Conservation (phyloP, 1,284 basidiomycete species). For the Ganoderma lucidum region DNA sequence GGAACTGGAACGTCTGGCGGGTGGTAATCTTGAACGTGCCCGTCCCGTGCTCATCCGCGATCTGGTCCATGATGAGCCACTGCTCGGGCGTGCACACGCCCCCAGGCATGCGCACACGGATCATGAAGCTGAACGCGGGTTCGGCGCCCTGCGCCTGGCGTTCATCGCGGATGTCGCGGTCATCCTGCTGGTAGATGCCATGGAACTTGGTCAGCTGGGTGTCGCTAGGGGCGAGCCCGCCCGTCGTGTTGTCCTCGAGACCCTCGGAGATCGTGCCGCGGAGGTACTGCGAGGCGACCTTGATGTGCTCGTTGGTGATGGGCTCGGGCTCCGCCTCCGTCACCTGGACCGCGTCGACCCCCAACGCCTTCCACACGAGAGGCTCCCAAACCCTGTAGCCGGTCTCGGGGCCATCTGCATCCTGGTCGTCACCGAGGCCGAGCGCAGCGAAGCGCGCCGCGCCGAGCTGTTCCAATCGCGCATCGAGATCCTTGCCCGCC, state of each 20-base stretch:
- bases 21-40: constrained; percentile 98
- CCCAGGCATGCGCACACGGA: constrained; percentile 95
- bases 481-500: constrained; percentile 91
- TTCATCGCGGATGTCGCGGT: constrained; percentile 98
- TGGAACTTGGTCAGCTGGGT: constrained; percentile 99
- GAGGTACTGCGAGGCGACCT: constrained; percentile 94
- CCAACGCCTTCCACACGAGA: constrained; percentile 91
- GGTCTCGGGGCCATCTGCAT: constrained; percentile 95
- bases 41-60: constrained; percentile 95
- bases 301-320: constrained; percentile 99
- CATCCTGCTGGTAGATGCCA: constrained; percentile 97
- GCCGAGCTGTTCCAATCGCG: constrained; percentile 79
- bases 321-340: constrained; percentile 94
- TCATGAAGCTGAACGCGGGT: constrained; percentile 99
- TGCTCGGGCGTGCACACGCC: constrained; percentile 93
- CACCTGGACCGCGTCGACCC: constrained; percentile 91
- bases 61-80: constrained; percentile 96
- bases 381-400: constrained; percentile 98
- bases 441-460: constrained; percentile 76
- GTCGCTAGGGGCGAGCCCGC: constrained; percentile 90
- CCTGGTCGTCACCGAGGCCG: constrained; percentile 97
- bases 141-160: constrained; percentile 93
- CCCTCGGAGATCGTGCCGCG: constrained; percentile 97
- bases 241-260: constrained; percentile 87
- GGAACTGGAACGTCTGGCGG: constrained; percentile 99